Evolutionary conservation across 116 monocot species (phyloP).

Genomic region (Zostera marina): DNA sequence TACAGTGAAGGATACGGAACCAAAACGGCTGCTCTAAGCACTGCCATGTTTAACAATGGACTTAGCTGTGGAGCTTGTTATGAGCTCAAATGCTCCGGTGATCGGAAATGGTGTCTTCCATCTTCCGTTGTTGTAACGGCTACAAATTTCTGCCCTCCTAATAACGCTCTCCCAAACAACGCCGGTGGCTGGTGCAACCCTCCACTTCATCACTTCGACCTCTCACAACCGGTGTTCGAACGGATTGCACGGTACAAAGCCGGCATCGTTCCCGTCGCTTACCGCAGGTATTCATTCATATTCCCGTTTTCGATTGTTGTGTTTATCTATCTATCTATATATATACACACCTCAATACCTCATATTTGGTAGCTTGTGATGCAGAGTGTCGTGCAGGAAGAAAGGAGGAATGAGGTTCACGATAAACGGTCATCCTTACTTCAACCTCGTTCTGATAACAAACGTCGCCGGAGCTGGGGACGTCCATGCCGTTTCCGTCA

Average conservation of each 20-base stretch:
- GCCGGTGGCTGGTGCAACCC: conserved; percentile 58
- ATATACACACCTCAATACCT: neutral
- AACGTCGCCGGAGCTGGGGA: conserved; percentile 47
- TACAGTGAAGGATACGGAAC: conserved; percentile 55
- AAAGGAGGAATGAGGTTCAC: conserved; percentile 51
- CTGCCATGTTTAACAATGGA: conserved; percentile 48
- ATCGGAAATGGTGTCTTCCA: conserved; percentile 32
- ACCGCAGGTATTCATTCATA: conserved; percentile 27
- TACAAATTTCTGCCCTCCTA: conserved; percentile 67
- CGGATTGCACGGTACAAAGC: conserved; percentile 39
- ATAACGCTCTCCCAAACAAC: conserved; percentile 29
- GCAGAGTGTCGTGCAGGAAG: conserved; percentile 40
- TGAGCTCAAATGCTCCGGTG: conserved; percentile 24
- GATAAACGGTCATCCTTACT: conserved; percentile 53
- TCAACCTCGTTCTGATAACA: conserved; percentile 46
- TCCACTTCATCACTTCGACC: conserved; percentile 45
- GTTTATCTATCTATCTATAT: neutral
- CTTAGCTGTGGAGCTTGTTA: conserved; percentile 49
- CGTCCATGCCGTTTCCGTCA: conserved; percentile 28
- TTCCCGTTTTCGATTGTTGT: neutral
- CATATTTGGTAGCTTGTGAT: neutral
- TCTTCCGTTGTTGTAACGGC: conserved; percentile 49
- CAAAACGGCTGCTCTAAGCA: conserved; percentile 46
- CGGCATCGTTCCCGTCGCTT: conserved; percentile 43
- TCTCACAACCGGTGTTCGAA: conserved; percentile 43